Evolutionary conservation across 2,329 filamentous ascomycete species (phyloP), one percentile per base, ranked within the genome.

Genomic region (Amesomyces nigricolor): DNA sequence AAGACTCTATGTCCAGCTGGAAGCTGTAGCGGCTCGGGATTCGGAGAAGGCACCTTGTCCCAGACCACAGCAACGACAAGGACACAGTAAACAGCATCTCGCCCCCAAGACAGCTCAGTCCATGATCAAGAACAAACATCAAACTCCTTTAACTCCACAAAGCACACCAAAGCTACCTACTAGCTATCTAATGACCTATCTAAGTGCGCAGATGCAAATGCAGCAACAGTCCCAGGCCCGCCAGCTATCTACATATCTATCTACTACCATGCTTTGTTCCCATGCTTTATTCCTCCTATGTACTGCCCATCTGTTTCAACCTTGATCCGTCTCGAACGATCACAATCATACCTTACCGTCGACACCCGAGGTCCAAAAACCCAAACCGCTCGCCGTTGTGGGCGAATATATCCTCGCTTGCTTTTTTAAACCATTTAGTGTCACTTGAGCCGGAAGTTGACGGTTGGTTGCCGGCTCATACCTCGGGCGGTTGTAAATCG

Each of bases 101-200:
- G 4, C 9, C 3, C 11, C 32, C 1, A 35, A 13, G 32, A 13
- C 32, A 35, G 32, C 32, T 11, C 32, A 9, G 32, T 10, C 32
- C 9, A 35, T 10, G 32, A 13, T 35, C 32, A 7, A 10, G 32
- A n/a, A 45, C 22, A 45, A 26, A 45, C 13, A 26, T n/a, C 26
- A 29, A n/a, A 11, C 45, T 14, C 38, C 32, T 39, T 40, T 7
- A 37, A 54, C 47, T 37, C 29, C 40, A 49, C 37, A n/a, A 40
- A 45, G 22, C 22, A 37, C 42, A 45, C 32, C 32, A 14, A 14
- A 53, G 54, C 54, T 56, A 49, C 40, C 54, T 56, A 56, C 48
- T 29, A 38, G 54, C 54, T 56, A 56, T 53, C 54, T 53, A 56
- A 49, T 53, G 45, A 29, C 49, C 53, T 56, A 56, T 53, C 49